Percentiles rank a stretch among this genome's conserved stretches.
These are phyloP conservation scores for Tuctoria greenei DNA, from an alignment of 176 grass and related monocot genomes.

Conservation along the genomic window DNA sequence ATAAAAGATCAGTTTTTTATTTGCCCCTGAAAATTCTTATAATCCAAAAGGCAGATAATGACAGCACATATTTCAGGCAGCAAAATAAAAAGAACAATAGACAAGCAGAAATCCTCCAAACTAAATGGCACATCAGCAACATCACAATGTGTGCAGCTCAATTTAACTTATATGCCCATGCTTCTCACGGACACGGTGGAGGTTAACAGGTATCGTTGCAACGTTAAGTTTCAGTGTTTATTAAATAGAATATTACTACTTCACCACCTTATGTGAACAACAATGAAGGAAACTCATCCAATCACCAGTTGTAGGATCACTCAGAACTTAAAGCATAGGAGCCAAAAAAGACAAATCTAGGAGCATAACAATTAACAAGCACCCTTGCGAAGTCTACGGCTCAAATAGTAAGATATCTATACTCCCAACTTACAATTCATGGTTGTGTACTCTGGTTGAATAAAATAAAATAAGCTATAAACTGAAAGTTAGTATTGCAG, in stretches of 20 bases:
- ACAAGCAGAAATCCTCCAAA: no score
- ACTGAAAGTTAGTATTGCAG: not conserved
- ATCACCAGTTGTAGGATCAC: not conserved
- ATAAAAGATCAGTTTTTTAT: no score
- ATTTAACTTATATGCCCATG: not conserved
- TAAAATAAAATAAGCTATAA: not conserved
- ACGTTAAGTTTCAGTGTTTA: no score
- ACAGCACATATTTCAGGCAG: no score
- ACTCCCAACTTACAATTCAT: not conserved
- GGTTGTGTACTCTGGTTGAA: not conserved
- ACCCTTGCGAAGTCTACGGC: not conserved
- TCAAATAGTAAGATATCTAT: not conserved
- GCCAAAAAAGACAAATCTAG: not conserved
- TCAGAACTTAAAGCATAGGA: not conserved
- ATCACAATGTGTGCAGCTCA: not conserved
- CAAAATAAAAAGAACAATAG: no score
- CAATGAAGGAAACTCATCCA: not conserved
- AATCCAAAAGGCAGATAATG: no score
- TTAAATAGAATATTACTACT: not conserved
- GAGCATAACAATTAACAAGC: not conserved
- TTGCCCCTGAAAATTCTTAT: no score
- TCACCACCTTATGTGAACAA: not conserved
- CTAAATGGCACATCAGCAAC: not conserved
- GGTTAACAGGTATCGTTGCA: not conserved
- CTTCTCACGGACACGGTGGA: no score